Evolutionary conservation across 1,284 basidiomycete species (phyloP), one percentile per base, ranked within the genome.

Genomic region (Sporisorium exsertum): DNA sequence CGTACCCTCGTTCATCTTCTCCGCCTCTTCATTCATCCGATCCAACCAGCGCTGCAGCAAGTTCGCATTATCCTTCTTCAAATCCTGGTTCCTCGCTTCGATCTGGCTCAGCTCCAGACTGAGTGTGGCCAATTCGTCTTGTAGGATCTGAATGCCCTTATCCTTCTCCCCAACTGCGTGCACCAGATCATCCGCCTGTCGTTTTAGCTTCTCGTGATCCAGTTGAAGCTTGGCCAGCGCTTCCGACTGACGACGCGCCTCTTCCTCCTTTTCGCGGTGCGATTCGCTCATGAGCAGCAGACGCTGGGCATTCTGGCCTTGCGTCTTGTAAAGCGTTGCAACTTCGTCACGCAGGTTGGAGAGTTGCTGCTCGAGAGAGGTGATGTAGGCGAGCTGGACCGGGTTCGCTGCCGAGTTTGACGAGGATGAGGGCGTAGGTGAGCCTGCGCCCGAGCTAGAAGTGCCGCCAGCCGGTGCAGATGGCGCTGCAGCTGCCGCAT

Each of bases 251-350:
- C 91, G 88, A 60, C 93, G 89, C 5, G 91, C 90, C 29, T 91
- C 81, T 72, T 95, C 93, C 84, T 98, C 95, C 85, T 94, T 92
- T 86, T 96, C 94, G 50, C 95, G 91, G 9, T 98, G 88, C 0
- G 93, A 93, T 86, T 99, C 96, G 72, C 94, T 96, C 91, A 98
- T 93, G 8, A 92, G 89, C 16, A 99, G 89, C 15, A 96, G 88
- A 43, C 94, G 89, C 85, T 97, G 95, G 1, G 95, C 94, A 85
- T 97, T 97, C 87, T 96, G 94, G 0, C 93, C 93, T 84, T 98
- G 95, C 0, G 94, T 94, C 86, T 97, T 96, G 89, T 99, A 99
- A 2, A 97, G 91, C 7, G 92, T 92, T 3, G 94, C 92, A 46
- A 98, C 88, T 85, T 98, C 96, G 80, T 94, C 92, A 27, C 94